Percentiles rank a stretch among this genome's conserved stretches.
Evolutionary conservation across 129 eudicot genomes (phyloP).

Genomic region (Tanacetum coccineum): DNA sequence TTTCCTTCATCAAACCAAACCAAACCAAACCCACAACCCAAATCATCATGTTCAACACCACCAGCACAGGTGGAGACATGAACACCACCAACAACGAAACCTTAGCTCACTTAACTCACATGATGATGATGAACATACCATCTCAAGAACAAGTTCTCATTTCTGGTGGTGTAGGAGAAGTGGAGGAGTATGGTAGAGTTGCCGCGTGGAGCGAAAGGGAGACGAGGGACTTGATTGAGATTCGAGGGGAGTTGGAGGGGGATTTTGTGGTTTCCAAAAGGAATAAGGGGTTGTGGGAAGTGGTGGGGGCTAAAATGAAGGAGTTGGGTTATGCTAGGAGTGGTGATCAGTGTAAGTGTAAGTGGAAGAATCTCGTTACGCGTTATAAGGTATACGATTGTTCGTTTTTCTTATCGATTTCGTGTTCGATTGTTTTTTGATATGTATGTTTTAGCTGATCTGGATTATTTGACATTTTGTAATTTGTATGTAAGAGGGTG

Average conservation of each 20-base stretch:
- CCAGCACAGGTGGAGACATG: conserved; percentile 10
- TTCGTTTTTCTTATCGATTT: background rate
- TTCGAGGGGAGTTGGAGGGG: conserved; percentile 57
- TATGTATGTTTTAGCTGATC: background rate
- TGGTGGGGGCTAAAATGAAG: conserved; percentile 51
- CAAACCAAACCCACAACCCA: no score
- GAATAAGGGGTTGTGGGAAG: conserved; percentile 65
- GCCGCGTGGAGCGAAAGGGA: conserved; percentile 69
- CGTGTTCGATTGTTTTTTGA: background rate
- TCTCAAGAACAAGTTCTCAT: no score
- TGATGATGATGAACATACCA: conserved; percentile 28
- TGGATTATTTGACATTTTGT: background rate
- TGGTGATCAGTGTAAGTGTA: conserved; percentile 69
- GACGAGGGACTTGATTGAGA: conserved; percentile 52
- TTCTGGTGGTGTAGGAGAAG: conserved; percentile 15
- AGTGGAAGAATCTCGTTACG: conserved; percentile 70
- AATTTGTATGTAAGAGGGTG: background rate
- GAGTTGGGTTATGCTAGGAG: conserved; percentile 59
- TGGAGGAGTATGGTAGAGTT: conserved; percentile 43
- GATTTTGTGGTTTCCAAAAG: conserved; percentile 47
- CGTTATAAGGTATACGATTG: conserved; percentile 49
- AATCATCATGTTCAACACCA: conserved; percentile 23
- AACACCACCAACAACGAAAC: conserved; percentile 18
- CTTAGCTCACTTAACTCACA: conserved; percentile 31
- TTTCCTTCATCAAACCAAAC: background rate